Percentiles rank a stretch among this genome's conserved stretches.
Conservation (phyloP, 768 basidiomycete species). For the Mrakia hoshinonis region DNA sequence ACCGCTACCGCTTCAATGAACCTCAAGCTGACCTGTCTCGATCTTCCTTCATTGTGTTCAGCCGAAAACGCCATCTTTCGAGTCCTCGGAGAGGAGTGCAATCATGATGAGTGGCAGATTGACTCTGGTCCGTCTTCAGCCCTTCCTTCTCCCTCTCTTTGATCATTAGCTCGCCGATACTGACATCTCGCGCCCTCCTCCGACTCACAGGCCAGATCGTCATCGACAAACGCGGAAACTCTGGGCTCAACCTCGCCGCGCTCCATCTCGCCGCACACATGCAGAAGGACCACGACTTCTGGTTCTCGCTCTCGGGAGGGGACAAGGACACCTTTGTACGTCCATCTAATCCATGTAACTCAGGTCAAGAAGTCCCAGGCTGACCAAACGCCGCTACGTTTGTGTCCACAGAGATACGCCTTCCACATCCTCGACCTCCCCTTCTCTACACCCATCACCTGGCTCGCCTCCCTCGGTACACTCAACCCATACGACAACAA, state of each 20-base stretch:
- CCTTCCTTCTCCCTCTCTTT: neutral
- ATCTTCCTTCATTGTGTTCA: slow-evolving; percentile 25
- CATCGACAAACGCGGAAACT: slow-evolving; percentile 43
- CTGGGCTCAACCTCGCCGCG: slow-evolving; percentile 44
- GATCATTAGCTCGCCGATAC: neutral
- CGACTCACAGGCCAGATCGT: slow-evolving; percentile 40
- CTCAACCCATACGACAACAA: slow-evolving; percentile 33
- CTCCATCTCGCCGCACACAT: slow-evolving; percentile 41
- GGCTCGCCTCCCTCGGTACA: slow-evolving; percentile 39
- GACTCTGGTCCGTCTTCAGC: slow-evolving; percentile 36
- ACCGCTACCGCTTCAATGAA: too few relatives aligned
- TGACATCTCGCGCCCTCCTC: neutral
- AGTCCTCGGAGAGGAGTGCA: slow-evolving; percentile 39
- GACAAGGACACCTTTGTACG: slow-evolving; percentile 43
- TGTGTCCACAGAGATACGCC: slow-evolving; percentile 37
- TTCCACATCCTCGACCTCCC: slow-evolving; percentile 40
- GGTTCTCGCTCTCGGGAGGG: slow-evolving; percentile 35
- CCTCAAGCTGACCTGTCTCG: too few relatives aligned
- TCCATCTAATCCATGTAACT: neutral
- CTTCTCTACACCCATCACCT: slow-evolving; percentile 39
- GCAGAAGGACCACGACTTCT: slow-evolving; percentile 41
- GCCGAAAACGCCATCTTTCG: slow-evolving; percentile 46
- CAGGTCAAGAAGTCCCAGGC: too few relatives aligned
- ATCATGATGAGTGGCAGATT: slow-evolving; percentile 41
- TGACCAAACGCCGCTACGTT: too few relatives aligned